Evolutionary conservation across 1,284 basidiomycete genomes (phyloP).

Genomic region (Puccinia novopanici): DNA sequence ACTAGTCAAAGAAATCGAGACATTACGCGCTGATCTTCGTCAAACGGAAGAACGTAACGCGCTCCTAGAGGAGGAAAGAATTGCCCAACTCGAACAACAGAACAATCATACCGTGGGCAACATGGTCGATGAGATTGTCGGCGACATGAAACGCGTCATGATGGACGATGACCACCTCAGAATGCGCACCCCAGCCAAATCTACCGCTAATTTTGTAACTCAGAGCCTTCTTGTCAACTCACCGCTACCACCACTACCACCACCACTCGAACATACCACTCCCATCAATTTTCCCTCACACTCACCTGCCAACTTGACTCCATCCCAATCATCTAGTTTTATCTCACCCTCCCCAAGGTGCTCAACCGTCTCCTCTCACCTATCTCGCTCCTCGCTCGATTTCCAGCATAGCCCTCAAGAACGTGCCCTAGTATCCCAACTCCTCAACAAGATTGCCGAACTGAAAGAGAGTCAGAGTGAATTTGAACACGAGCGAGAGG

Average conservation of each 20-base stretch:
- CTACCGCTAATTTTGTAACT: background rate
- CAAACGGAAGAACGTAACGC: conserved; percentile 66
- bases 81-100: background rate
- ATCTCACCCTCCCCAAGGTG: background rate
- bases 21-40: conserved; percentile 72
- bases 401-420: conserved; percentile 57
- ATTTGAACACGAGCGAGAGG: conserved; percentile 70
- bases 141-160: conserved; percentile 29
- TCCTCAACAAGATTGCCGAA: conserved; percentile 75
- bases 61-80: conserved; percentile 69
- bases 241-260: background rate
- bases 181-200: conserved; percentile 53
- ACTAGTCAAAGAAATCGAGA: conserved; percentile 74
- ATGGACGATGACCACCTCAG: conserved; percentile 15
- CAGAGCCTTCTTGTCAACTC: background rate
- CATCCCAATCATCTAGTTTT: conserved; percentile 7
- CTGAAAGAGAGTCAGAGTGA: conserved; percentile 72
- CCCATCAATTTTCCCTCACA: background rate
- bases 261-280: background rate
- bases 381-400: conserved; percentile 1
- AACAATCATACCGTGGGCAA: conserved; percentile 24
- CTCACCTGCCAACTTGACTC: background rate
- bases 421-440: conserved; percentile 69
- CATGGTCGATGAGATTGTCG: conserved; percentile 41
- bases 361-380: conserved; percentile 16